phyloP scores from a whole-genome alignment of 768 basidiomycete genomes.

The Tremella fuciformis region DNA sequence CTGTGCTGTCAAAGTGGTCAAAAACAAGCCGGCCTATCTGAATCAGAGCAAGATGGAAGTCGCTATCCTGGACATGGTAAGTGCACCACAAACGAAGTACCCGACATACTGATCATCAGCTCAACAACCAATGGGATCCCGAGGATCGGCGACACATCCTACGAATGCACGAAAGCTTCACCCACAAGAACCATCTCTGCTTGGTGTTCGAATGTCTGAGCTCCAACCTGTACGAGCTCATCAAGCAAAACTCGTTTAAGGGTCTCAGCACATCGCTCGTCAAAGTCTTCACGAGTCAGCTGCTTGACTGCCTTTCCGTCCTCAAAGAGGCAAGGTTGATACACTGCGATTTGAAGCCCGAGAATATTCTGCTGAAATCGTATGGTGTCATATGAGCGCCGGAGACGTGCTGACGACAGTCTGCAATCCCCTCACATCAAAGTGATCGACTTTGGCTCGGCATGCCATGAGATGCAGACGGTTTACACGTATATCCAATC shows the following conservation, averaged over 20 bases:
- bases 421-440: conserved; percentile 97
- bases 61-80: conserved; percentile 88
- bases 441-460: conserved; percentile 98
- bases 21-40: conserved; percentile 99
- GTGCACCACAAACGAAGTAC: conserved; percentile 46
- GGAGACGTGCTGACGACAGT: conserved; percentile 53
- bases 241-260: conserved; percentile 99
- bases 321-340: conserved; percentile 94
- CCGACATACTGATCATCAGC: conserved; percentile 56
- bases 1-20: conserved; percentile 97
- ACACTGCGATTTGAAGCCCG: conserved; percentile 97
- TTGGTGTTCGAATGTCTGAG: conserved; percentile 96
- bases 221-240: conserved; percentile 96
- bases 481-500: conserved; percentile 99
- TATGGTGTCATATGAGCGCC: conserved; percentile 53
- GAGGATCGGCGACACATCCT: conserved; percentile 95
- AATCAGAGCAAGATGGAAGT: conserved; percentile 99
- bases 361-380: conserved; percentile 97
- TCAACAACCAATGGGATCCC: conserved; percentile 91
- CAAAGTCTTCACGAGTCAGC: conserved; percentile 95
- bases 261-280: conserved; percentile 94
- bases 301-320: conserved; percentile 85
- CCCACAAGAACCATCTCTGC: conserved; percentile 92
- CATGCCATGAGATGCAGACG: conserved; percentile 98
- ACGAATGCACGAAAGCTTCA: conserved; percentile 90